Evolutionary conservation across 305 asterid genomes (phyloP), one percentile per base, ranked within the genome.

Genomic region (Fraxinus albicans): DNA sequence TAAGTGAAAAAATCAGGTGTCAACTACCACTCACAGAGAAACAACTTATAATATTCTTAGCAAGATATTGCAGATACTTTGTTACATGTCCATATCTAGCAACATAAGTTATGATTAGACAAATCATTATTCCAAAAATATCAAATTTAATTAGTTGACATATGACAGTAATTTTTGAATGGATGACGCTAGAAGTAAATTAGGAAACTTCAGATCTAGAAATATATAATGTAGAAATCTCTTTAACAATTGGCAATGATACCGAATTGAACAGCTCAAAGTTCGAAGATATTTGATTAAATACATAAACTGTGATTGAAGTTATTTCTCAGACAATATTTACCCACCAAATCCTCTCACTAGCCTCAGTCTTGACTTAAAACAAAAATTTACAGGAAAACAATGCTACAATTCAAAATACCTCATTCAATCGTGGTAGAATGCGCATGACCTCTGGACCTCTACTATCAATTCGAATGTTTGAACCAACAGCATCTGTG

Each of bases 391-490:
- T 12, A 47, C 73, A 55, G 60, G 7, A 77, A 75, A 74, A 65
- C 47, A 27, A 69, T 44, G 25, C 4, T 58, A 21, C 27, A 67
- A 77, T 19, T 55, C 44, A 63, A 69, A 76, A 74, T 80, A 95
- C 99, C 99, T 96, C 99, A 85, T 96, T 96, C 84, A 96, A 83
- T 73, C 98, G 94, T 21, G 99, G 98, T 55, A 96, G 82, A 81
- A 96, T 84, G 36, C 98, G 95, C 98, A 96, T 88, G 85, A 96
- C 98, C 85, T 96, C 99, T 13, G 99, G 99, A 82, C 99, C 99
- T 88, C 99, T 90, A 80, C 99, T 96, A 88, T 96, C 99, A 81
- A 96, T 92, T 58, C 98, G 95, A 76, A 96, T 96, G 88, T 96
- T 96, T 25, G 99, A 96, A 86, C 99, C 99, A 88, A 96, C 98